These are phyloP conservation scores for Scutellaria galericulata DNA, from an alignment of 257 asterid species.

Conservation along the genomic window DNA sequence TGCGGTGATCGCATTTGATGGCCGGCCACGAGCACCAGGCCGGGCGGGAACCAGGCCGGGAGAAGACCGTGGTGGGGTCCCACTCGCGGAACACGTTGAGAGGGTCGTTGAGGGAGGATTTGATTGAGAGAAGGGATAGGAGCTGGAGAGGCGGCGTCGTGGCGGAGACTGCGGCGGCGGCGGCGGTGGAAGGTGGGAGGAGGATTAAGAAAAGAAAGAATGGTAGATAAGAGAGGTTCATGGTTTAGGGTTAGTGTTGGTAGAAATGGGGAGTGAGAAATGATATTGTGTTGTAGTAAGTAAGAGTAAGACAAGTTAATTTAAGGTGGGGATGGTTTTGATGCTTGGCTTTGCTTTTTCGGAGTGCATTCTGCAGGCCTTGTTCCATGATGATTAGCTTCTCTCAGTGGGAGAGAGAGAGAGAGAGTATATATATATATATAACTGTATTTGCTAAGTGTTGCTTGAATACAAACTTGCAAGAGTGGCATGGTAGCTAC, in stretches of 20 bases:
- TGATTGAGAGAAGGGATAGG: constrained; percentile 60
- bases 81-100: constrained; percentile 65
- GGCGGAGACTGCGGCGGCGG: constrained; percentile 27
- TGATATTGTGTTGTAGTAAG: constrained; percentile 30
- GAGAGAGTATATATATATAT: neutral
- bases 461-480: constrained; percentile 23
- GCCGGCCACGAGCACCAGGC: constrained; percentile 88
- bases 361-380: constrained; percentile 67
- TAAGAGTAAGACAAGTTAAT: constrained; percentile 49
- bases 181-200: constrained; percentile 19
- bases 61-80: constrained; percentile 50
- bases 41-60: constrained; percentile 48
- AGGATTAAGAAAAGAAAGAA: constrained; percentile 38
- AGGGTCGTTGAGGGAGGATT: constrained; percentile 69
- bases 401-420: constrained; percentile 55
- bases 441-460: constrained; percentile 15
- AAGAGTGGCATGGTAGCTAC: constrained; percentile 14
- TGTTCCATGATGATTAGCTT: constrained; percentile 70
- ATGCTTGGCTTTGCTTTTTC: constrained; percentile 62
- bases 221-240: constrained; percentile 39
- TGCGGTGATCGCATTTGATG: constrained; percentile 58
- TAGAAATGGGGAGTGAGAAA: constrained; percentile 38
- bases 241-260: constrained; percentile 43
- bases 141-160: constrained; percentile 55
- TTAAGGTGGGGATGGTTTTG: constrained; percentile 66